phyloP scores from a whole-genome alignment of 2,329 filamentous ascomycete genomes.

The Albifimbria verrucaria region DNA sequence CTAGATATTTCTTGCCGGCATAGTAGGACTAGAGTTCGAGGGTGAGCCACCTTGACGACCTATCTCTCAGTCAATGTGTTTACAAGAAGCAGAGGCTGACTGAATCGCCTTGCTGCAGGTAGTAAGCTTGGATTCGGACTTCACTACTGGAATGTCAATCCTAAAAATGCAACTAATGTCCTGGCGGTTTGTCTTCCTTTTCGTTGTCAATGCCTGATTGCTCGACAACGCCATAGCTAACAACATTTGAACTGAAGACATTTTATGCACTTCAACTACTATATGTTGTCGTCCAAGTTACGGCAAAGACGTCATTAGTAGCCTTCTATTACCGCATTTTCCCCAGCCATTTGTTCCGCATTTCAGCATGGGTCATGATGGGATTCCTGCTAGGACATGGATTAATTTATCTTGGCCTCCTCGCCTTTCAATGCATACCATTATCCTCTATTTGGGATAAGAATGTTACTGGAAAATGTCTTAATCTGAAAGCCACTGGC shows the following conservation, averaged over 20 bases:
- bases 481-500: neutral
- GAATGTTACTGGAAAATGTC: neutral
- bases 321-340: conserved; percentile 3
- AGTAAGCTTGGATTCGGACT: neutral
- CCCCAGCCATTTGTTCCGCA: neutral
- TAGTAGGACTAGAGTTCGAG: neutral
- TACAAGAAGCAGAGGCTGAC: neutral
- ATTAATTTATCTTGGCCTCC: neutral
- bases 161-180: neutral
- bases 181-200: neutral
- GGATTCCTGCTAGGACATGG: conserved; percentile 1
- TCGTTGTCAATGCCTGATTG: neutral
- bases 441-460: neutral
- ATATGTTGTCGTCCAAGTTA: conserved; percentile 2
- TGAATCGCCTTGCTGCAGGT: neutral
- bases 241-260: too few relatives aligned
- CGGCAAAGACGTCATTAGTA: conserved; percentile 2
- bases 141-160: conserved; percentile 4
- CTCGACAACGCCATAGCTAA: too few relatives aligned
- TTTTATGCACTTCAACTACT: conserved; percentile 1
- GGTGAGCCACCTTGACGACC: neutral
- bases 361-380: neutral
- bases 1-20: neutral
- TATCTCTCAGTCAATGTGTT: neutral
- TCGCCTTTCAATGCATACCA: conserved; percentile 1